Percentiles rank a stretch among this genome's conserved stretches.
phyloP scores from a whole-genome alignment of 352 stramenopile genomes.

The Globisporangium recalcitrans region DNA sequence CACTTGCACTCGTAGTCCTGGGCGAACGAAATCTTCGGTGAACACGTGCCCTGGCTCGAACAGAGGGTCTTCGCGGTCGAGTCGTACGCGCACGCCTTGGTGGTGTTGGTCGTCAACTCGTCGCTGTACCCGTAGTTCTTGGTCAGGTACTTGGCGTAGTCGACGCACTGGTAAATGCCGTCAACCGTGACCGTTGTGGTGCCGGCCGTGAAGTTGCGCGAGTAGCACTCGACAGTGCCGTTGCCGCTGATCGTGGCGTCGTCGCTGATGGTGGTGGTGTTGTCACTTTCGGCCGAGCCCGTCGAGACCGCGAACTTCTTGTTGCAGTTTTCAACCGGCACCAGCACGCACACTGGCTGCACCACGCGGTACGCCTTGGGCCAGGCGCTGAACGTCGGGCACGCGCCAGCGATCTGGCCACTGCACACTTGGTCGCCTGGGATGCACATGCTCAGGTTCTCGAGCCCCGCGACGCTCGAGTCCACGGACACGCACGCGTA shows the following conservation, averaged over 20 bases:
- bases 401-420: constrained; percentile 51
- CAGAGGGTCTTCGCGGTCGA: constrained; percentile 43
- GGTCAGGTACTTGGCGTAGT: constrained; percentile 54
- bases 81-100: constrained; percentile 49
- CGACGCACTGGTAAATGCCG: constrained; percentile 75
- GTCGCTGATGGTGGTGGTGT: constrained; percentile 17
- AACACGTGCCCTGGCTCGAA: constrained; percentile 66
- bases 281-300: background rate
- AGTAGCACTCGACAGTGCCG: constrained; percentile 62
- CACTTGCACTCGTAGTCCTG: constrained; percentile 75
- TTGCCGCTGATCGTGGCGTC: constrained; percentile 17
- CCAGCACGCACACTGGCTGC: constrained; percentile 67
- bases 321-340: constrained; percentile 56
- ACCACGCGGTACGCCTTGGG: constrained; percentile 62
- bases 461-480: constrained; percentile 44
- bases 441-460: constrained; percentile 71
- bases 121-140: constrained; percentile 53
- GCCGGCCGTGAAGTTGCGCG: constrained; percentile 53
- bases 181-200: constrained; percentile 42
- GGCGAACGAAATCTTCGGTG: constrained; percentile 44
- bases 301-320: constrained; percentile 40
- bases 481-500: constrained; percentile 73
- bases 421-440: constrained; percentile 47
- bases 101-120: constrained; percentile 56
- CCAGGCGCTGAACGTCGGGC: constrained; percentile 73